Evolutionary conservation across 2,329 filamentous ascomycete genomes (phyloP).

Genomic region (Penicillium sp.): DNA sequence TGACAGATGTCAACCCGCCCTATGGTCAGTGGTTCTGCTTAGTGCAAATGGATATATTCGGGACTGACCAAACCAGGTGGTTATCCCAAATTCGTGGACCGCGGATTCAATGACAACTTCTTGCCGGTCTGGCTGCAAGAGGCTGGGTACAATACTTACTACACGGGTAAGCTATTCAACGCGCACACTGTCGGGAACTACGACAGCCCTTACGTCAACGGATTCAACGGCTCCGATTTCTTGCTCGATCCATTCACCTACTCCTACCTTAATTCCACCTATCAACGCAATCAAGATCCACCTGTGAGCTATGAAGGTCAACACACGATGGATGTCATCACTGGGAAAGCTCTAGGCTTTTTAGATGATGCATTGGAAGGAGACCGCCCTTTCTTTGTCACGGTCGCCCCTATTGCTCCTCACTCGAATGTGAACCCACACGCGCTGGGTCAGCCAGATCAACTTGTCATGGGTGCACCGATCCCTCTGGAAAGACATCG

Average conservation of each 20-base stretch:
- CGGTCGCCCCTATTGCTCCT: constrained; percentile 65
- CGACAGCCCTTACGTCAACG: constrained; percentile 37
- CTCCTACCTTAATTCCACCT: constrained; percentile 65
- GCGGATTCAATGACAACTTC: constrained; percentile 53
- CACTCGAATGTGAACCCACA: constrained; percentile 58
- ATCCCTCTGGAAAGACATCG: constrained; percentile 62
- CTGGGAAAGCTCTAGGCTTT: constrained; percentile 59
- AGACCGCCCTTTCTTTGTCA: constrained; percentile 65
- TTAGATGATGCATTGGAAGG: constrained; percentile 59
- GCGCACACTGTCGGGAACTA: constrained; percentile 52
- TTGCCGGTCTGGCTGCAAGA: constrained; percentile 55
- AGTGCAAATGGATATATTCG: neutral
- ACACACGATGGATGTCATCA: constrained; percentile 61
- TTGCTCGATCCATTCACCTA: constrained; percentile 57
- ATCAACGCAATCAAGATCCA: constrained; percentile 59
- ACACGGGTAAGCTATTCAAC: constrained; percentile 59
- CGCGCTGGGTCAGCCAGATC: constrained; percentile 20
- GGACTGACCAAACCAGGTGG: constrained; percentile 24
- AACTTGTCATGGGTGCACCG: constrained; percentile 48
- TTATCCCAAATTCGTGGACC: constrained; percentile 54
- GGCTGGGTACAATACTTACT: constrained; percentile 55
- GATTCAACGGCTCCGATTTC: constrained; percentile 46
- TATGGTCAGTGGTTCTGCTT: constrained; percentile 42
- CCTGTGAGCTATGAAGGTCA: constrained; percentile 58
- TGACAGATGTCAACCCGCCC: constrained; percentile 59